These are phyloP conservation scores for Williopsis jadinii DNA, from an alignment of 1,139 yeast species.

Conservation along the genomic window DNA sequence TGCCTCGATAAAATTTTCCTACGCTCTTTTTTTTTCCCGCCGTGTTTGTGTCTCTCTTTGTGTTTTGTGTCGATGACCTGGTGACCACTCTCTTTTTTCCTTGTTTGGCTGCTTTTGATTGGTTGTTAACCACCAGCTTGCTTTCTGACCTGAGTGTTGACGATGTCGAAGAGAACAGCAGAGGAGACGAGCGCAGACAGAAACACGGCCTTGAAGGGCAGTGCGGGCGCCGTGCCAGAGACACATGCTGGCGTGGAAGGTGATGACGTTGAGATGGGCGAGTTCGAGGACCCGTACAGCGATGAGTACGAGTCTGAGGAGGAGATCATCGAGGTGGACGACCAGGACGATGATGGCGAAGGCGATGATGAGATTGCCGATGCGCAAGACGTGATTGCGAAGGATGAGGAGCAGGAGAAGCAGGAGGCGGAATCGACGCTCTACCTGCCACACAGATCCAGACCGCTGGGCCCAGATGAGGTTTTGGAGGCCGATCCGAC, in stretches of 20 bases:
- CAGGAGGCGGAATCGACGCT: constrained; percentile 33
- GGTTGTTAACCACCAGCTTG: no score
- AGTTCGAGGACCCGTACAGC: constrained; percentile 89
- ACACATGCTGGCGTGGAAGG: constrained; percentile 21
- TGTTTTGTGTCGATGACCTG: no score
- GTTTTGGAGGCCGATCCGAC: constrained; percentile 94
- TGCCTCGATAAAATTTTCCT: no score
- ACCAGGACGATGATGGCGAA: constrained; percentile 49
- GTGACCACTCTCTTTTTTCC: background rate
- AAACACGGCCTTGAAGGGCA: constrained; percentile 31
- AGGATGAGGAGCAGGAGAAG: constrained; percentile 27
- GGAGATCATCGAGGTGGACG: constrained; percentile 73
- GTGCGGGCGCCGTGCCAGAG: constrained; percentile 27
- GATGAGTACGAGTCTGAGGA: constrained; percentile 95
- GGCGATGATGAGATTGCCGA: constrained; percentile 34
- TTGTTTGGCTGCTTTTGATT: background rate
- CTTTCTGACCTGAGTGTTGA: no score
- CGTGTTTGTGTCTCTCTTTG: no score
- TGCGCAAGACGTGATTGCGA: constrained; percentile 28
- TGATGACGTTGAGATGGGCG: constrained; percentile 68
- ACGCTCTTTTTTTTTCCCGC: no score
- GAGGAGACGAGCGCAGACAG: constrained; percentile 31
- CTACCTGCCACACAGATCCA: constrained; percentile 81
- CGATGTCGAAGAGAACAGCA: constrained; percentile 61
- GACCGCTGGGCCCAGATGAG: constrained; percentile 92